phyloP scores from a whole-genome alignment of 495 filamentous ascomycete species.

The Lophiotrema nucula region DNA sequence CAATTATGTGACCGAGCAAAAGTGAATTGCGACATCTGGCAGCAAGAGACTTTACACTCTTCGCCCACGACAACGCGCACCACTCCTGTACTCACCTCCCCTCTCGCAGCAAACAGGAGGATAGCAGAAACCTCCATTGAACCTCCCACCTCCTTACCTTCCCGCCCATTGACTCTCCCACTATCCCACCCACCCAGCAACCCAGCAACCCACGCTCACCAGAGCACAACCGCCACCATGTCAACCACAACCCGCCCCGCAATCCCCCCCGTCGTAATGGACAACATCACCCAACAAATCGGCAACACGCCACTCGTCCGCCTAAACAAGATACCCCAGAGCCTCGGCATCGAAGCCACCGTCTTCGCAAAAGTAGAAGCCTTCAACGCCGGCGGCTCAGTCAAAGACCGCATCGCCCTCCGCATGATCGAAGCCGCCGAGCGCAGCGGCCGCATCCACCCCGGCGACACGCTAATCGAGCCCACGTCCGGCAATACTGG shows the following conservation, averaged over 20 bases:
- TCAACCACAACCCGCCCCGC: conserved; percentile 51
- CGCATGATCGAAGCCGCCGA: conserved; percentile 99
- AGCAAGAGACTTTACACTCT: too few relatives aligned
- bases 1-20: too few relatives aligned
- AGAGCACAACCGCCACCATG: conserved; percentile 47
- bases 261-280: conserved; percentile 57
- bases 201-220: too few relatives aligned
- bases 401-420: conserved; percentile 95
- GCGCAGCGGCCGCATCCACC: conserved; percentile 86
- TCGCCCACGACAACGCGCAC: too few relatives aligned
- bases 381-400: conserved; percentile 96
- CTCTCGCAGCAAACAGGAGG: too few relatives aligned
- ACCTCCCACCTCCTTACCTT: too few relatives aligned
- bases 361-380: conserved; percentile 95
- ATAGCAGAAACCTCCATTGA: too few relatives aligned
- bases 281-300: conserved; percentile 67
- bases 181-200: too few relatives aligned
- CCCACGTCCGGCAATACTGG: conserved; percentile 98
- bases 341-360: conserved; percentile 80
- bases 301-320: conserved; percentile 93
- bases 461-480: conserved; percentile 95
- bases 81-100: too few relatives aligned
- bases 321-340: conserved; percentile 87
- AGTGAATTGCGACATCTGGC: too few relatives aligned
- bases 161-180: too few relatives aligned